These are phyloP conservation scores for Monoraphidium neglectum DNA, from an alignment of 139 green algal species.

Conservation along the genomic window DNA sequence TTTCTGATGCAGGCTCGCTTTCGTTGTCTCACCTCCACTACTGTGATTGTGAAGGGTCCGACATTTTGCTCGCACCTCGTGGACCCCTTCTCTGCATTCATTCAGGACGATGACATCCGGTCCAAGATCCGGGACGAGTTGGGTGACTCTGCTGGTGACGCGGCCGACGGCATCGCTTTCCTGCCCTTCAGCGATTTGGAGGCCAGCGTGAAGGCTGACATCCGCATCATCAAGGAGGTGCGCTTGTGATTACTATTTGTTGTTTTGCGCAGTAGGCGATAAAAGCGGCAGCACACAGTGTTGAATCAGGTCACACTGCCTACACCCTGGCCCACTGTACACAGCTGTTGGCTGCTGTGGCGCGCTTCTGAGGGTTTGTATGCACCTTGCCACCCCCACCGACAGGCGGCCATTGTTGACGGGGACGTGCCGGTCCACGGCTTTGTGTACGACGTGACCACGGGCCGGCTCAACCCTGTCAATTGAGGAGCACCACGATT, in stretches of 20 bases:
- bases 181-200: conserved; percentile 50
- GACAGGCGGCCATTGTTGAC: conserved; percentile 1
- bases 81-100: no score
- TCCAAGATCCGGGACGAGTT: conserved; percentile 50
- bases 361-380: no score
- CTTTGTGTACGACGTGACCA: conserved; percentile 61
- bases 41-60: no score
- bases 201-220: conserved; percentile 53
- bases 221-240: conserved; percentile 35
- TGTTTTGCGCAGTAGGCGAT: no score
- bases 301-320: no score
- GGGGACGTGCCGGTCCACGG: conserved; percentile 41
- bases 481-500: no score
- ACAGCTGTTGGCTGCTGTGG: no score
- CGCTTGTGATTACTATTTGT: no score
- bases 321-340: no score
- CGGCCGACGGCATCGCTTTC: conserved; percentile 37
- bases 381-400: no score
- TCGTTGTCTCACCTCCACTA: neutral
- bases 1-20: neutral
- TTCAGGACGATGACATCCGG: conserved; percentile 31
- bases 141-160: conserved; percentile 28
- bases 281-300: no score
- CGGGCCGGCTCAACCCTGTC: conserved; percentile 35
- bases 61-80: neutral